These are phyloP conservation scores for Suillus fuscotomentosus DNA, from an alignment of 768 basidiomycete genomes.

Conservation along the genomic window DNA sequence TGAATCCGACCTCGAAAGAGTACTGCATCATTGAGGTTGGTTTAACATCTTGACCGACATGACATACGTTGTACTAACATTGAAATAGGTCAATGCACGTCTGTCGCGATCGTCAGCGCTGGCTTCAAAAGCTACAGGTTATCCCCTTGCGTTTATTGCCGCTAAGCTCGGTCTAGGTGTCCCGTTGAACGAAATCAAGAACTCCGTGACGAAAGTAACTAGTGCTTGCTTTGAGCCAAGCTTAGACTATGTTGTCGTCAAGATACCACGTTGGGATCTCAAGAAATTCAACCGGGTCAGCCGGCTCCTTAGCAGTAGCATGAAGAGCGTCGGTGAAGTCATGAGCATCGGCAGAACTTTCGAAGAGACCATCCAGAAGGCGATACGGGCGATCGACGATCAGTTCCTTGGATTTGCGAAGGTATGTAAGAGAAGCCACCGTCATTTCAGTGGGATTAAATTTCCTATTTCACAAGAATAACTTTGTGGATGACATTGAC, in stretches of 20 bases:
- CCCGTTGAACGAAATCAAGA: conserved; percentile 96
- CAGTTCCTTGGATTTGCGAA: conserved; percentile 91
- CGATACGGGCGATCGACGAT: conserved; percentile 95
- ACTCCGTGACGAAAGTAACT: conserved; percentile 95
- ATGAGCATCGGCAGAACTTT: conserved; percentile 99
- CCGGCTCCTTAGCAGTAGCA: conserved; percentile 85
- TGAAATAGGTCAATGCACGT: conserved; percentile 82
- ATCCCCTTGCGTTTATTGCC: conserved; percentile 97
- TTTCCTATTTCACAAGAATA: conserved; percentile 52
- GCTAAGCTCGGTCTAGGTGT: conserved; percentile 97
- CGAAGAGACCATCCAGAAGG: conserved; percentile 98
- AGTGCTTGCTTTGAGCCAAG: conserved; percentile 98
- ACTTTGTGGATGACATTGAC: conserved; percentile 87
- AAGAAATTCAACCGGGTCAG: conserved; percentile 98
- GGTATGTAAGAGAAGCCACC: conserved; percentile 35
- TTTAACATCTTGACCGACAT: conserved; percentile 7
- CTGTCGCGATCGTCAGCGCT: conserved; percentile 96
- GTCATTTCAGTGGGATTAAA: not conserved
- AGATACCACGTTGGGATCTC: conserved; percentile 98
- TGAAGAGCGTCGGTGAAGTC: conserved; percentile 99
- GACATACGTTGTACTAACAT: conserved; percentile 6
- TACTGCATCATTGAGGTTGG: conserved; percentile 97
- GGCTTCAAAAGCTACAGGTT: conserved; percentile 97
- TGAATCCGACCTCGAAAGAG: conserved; percentile 92
- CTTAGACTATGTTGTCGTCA: conserved; percentile 96